Evolutionary conservation across 192 early-diverging fungal genomes (phyloP).

Genomic region (Coemansia sp.): DNA sequence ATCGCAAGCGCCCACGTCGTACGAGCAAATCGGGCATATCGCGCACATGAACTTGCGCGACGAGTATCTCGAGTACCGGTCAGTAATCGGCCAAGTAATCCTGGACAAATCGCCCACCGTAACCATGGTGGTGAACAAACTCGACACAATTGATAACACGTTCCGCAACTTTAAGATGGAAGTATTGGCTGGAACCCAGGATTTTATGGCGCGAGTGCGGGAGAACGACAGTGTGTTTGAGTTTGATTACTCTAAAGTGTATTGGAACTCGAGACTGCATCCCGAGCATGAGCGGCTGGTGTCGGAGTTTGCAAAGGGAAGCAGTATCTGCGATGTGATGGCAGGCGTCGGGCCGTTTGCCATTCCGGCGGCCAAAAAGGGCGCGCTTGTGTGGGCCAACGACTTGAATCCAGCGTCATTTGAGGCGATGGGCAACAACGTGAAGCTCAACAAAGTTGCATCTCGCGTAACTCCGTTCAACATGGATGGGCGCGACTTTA

Average conservation of each 20-base stretch:
- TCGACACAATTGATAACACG: slow-evolving; percentile 88
- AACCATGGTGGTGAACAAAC: slow-evolving; percentile 94
- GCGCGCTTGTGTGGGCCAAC: slow-evolving; percentile 89
- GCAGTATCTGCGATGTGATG: slow-evolving; percentile 90
- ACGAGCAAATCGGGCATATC: slow-evolving; percentile 88
- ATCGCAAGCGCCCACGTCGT: slow-evolving; percentile 79
- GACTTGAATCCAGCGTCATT: slow-evolving; percentile 94
- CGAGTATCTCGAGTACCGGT: slow-evolving; percentile 84
- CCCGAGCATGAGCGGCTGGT: slow-evolving; percentile 93
- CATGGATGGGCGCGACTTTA: slow-evolving; percentile 89
- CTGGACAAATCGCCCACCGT: slow-evolving; percentile 92
- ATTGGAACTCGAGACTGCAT: slow-evolving; percentile 99
- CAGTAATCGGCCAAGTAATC: slow-evolving; percentile 90
- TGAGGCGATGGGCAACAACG: slow-evolving; percentile 77
- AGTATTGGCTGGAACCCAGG: slow-evolving; percentile 81
- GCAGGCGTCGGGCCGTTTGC: slow-evolving; percentile 98
- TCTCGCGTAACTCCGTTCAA: slow-evolving; percentile 73
- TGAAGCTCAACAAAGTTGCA: slow-evolving; percentile 80
- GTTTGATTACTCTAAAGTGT: slow-evolving; percentile 96
- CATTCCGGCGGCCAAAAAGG: slow-evolving; percentile 82
- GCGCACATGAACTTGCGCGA: slow-evolving; percentile 97
- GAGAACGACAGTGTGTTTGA: slow-evolving; percentile 88
- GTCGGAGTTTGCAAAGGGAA: slow-evolving; percentile 62
- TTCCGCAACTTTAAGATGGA: slow-evolving; percentile 98
- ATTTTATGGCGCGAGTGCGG: slow-evolving; percentile 82